Evolutionary conservation across 371 early-diverging fungal species (phyloP).

Genomic region (Mucor saturninus): DNA sequence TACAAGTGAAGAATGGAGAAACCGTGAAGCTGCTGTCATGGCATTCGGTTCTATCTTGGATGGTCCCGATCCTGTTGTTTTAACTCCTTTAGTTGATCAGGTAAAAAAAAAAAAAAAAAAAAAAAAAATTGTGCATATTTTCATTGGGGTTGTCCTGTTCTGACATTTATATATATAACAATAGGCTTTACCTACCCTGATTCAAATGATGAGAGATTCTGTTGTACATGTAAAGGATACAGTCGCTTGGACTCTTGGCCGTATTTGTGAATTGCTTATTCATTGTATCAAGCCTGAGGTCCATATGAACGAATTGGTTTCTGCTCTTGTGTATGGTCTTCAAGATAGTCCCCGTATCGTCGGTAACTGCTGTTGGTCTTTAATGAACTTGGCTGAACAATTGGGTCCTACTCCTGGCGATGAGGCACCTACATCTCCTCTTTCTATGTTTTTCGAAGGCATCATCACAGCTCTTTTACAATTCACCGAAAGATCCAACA

Average conservation of each 20-base stretch:
- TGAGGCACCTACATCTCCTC: constrained; percentile 62
- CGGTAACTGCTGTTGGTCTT: constrained; percentile 91
- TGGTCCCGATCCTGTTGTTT: constrained; percentile 76
- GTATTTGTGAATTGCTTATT: constrained; percentile 79
- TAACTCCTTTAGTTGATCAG: constrained; percentile 80
- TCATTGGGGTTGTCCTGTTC: background rate
- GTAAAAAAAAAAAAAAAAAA: constrained; percentile 11
- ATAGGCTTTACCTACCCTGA: constrained; percentile 82
- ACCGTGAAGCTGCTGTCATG: constrained; percentile 96
- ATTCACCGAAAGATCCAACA: constrained; percentile 69
- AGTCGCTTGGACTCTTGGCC: constrained; percentile 95
- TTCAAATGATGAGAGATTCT: constrained; percentile 88
- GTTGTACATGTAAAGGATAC: constrained; percentile 91
- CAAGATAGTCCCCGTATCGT: constrained; percentile 87
- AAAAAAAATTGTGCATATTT: background rate
- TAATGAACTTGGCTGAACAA: constrained; percentile 89
- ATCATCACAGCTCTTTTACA: constrained; percentile 77
- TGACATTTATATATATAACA: constrained; percentile 1
- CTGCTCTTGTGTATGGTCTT: constrained; percentile 81
- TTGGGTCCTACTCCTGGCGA: constrained; percentile 58
- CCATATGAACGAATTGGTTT: constrained; percentile 74
- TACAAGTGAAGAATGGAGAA: constrained; percentile 84
- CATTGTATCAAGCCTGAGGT: constrained; percentile 77
- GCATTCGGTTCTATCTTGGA: constrained; percentile 97
- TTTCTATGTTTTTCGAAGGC: constrained; percentile 84